A percentile compares a stretch with the other conserved stretches of the same genome.
Conservation (phyloP, 345 rosid species). For the Passiflora organensis region DNA sequence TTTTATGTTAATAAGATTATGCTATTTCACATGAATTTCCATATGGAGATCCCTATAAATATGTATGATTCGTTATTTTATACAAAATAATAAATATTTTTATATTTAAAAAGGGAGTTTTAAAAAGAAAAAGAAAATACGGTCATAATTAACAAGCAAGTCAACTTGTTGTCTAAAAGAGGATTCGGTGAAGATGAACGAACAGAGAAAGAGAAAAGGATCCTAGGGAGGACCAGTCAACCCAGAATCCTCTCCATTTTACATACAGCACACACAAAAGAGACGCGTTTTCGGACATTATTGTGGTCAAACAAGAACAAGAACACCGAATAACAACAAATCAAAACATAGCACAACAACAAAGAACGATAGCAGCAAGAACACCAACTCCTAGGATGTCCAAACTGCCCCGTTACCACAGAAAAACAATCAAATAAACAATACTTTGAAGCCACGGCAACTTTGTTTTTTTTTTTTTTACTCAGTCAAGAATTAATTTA, state of each 20-base stretch:
- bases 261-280: slow-evolving; percentile 3
- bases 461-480: background rate
- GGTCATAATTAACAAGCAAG: too few relatives aligned
- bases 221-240: slow-evolving; percentile 48
- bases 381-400: slow-evolving; percentile 19
- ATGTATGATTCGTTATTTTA: too few relatives aligned
- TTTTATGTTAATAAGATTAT: too few relatives aligned
- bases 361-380: background rate
- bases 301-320: slow-evolving; percentile 15
- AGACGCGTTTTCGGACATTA: slow-evolving; percentile 43
- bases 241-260: slow-evolving; percentile 22
- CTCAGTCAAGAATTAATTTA: background rate
- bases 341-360: background rate
- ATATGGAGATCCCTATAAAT: too few relatives aligned
- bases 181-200: background rate
- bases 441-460: background rate
- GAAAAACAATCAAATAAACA: background rate
- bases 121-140: too few relatives aligned
- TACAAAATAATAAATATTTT: too few relatives aligned
- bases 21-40: too few relatives aligned
- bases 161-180: too few relatives aligned
- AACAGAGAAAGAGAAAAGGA: slow-evolving; percentile 6
- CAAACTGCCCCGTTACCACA: slow-evolving; percentile 8
- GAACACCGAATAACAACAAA: slow-evolving; percentile 7
- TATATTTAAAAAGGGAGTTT: too few relatives aligned